phyloP scores from a whole-genome alignment of 2,329 filamentous ascomycete genomes.

The Apiospora aurea region DNA sequence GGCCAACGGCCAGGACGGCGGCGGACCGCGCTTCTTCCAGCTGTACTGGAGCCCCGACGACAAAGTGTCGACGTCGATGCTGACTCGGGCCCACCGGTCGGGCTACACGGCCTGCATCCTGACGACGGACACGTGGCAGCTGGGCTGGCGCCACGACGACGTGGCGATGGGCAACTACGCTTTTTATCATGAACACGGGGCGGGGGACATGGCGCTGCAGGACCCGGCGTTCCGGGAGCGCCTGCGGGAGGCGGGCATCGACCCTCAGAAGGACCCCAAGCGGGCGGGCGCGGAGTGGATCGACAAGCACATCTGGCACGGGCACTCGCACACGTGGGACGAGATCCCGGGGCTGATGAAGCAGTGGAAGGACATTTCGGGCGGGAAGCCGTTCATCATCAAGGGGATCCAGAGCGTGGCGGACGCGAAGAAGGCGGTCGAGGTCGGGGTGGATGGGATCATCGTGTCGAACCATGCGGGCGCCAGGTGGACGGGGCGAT shows the following conservation, averaged over 20 bases:
- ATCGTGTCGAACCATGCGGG: conserved; percentile 65
- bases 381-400: conserved; percentile 64
- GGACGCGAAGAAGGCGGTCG: conserved; percentile 64
- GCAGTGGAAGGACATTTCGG: conserved; percentile 64
- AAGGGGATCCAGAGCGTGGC: conserved; percentile 69
- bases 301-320: conserved; percentile 68
- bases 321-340: conserved; percentile 67
- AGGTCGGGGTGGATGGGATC: conserved; percentile 66
- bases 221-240: conserved; percentile 66
- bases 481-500: conserved; percentile 67
- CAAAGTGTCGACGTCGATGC: conserved; percentile 53
- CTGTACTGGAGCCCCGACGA: conserved; percentile 71
- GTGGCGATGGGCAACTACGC: conserved; percentile 64
- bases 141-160: conserved; percentile 68
- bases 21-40: conserved; percentile 63
- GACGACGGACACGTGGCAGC: conserved; percentile 69
- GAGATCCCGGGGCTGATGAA: conserved; percentile 67
- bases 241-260: conserved; percentile 58
- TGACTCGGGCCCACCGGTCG: conserved; percentile 58
- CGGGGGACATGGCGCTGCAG: conserved; percentile 59
- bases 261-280: conserved; percentile 59
- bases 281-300: conserved; percentile 68
- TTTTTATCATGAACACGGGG: conserved; percentile 67
- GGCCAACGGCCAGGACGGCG: conserved; percentile 51
- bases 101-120: conserved; percentile 66